Evolutionary conservation across 441 rosid genomes (phyloP).

Genomic region (Isatis lusitanica): DNA sequence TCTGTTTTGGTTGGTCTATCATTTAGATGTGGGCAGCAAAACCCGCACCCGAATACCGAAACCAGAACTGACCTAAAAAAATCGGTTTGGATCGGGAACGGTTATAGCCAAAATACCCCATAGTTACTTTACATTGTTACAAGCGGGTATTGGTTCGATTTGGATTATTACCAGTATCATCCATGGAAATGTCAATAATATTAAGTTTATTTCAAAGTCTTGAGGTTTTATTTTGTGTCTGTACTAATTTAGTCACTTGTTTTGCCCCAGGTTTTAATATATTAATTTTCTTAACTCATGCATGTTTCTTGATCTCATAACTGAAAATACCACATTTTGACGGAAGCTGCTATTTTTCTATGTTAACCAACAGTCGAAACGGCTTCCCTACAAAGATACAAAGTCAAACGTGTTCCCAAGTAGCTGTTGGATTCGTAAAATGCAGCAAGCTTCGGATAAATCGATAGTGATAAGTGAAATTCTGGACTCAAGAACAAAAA

Average conservation of each 20-base stretch:
- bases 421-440: slow-evolving; percentile 87
- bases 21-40: too few species aligned
- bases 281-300: not conserved
- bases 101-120: too few species aligned
- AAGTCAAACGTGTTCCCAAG: slow-evolving; percentile 59
- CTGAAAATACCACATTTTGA: not conserved
- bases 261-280: not conserved
- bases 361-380: slow-evolving; percentile 62
- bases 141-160: too few species aligned
- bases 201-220: too few species aligned
- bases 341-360: not conserved
- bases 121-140: too few species aligned
- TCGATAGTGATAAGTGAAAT: slow-evolving; percentile 90
- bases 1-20: too few species aligned
- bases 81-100: too few species aligned
- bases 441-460: slow-evolving; percentile 91
- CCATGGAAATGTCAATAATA: too few species aligned
- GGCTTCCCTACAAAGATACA: slow-evolving; percentile 68
- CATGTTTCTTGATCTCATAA: not conserved
- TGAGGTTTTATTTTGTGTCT: not conserved
- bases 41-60: too few species aligned
- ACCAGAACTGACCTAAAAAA: too few species aligned
- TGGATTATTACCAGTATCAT: too few species aligned
- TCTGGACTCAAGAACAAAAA: slow-evolving; percentile 93
- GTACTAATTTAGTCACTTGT: not conserved